Conservation (phyloP, 2,329 filamentous ascomycete species). For the Hypoxylon sp. region DNA sequence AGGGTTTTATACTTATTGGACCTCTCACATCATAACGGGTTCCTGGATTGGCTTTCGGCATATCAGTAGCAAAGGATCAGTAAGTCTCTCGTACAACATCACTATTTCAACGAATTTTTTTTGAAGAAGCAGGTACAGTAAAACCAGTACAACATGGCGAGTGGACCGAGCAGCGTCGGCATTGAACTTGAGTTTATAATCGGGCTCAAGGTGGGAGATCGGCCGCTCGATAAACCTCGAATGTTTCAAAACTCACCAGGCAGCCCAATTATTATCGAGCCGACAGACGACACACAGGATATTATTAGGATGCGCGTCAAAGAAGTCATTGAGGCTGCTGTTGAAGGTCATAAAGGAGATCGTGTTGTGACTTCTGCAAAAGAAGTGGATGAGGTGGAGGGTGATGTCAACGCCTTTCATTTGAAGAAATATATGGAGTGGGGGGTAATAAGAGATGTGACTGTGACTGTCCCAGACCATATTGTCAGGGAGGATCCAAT, state of each 20-base stretch:
- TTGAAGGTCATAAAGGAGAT: slow-evolving; percentile 20
- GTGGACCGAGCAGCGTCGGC: slow-evolving; percentile 36
- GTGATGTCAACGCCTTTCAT: slow-evolving; percentile 2
- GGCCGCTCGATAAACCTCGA: neutral
- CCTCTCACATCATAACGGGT: neutral
- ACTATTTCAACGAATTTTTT: neutral
- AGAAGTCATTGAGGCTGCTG: slow-evolving; percentile 2
- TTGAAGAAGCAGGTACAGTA: neutral
- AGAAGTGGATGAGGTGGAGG: neutral
- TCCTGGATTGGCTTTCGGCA: too few species aligned
- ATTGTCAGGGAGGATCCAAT: neutral
- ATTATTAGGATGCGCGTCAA: neutral
- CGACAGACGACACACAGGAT: too few species aligned
- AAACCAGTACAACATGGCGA: neutral
- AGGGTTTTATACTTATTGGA: neutral
- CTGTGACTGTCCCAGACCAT: neutral
- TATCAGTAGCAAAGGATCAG: neutral
- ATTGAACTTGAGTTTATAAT: slow-evolving; percentile 45
- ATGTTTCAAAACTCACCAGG: slow-evolving; percentile 21
- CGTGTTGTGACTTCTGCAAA: neutral
- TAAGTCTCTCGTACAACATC: neutral
- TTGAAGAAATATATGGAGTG: slow-evolving; percentile 3
- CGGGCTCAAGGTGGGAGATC: neutral
- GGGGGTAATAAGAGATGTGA: slow-evolving; percentile 15
- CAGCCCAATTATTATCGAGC: slow-evolving; percentile 8